A percentile compares a stretch with the other conserved stretches of the same genome.
Conservation (phyloP, 306 rosid species). For the Trifolium pratense region DNA sequence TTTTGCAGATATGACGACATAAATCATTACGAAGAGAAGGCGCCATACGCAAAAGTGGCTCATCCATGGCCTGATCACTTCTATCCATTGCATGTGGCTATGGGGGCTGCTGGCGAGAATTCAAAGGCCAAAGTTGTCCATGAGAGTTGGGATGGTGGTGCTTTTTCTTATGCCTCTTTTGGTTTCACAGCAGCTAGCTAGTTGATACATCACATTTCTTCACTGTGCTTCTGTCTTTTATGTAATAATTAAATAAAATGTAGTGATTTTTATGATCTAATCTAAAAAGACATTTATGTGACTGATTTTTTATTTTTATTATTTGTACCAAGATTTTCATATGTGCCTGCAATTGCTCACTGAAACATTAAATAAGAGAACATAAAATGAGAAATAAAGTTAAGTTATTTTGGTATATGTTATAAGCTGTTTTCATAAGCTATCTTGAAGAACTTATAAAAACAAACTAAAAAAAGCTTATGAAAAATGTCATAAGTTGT, state of each 20-base stretch:
- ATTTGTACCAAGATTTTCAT: neutral
- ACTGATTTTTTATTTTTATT: neutral
- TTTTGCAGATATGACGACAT: slow-evolving; percentile 47
- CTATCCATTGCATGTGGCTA: slow-evolving; percentile 54
- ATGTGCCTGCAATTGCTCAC: neutral
- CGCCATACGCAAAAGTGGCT: slow-evolving; percentile 53
- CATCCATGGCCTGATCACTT: slow-evolving; percentile 54
- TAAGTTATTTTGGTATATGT: no score
- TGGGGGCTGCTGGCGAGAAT: slow-evolving; percentile 58
- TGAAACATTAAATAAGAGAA: slow-evolving; percentile 3
- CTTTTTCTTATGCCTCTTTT: slow-evolving; percentile 49
- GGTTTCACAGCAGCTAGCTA: slow-evolving; percentile 32
- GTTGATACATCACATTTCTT: neutral
- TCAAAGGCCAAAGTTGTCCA: slow-evolving; percentile 48
- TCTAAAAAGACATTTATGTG: neutral
- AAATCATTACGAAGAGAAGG: slow-evolving; percentile 46
- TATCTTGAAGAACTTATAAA: no score
- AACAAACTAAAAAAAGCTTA: no score
- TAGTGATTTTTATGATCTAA: slow-evolving; percentile 13
- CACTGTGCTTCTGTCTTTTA: neutral
- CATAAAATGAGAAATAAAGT: no score
- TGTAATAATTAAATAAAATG: slow-evolving; percentile 4
- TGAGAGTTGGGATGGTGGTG: slow-evolving; percentile 50
- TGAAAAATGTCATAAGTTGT: no score
- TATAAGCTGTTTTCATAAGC: no score